phyloP scores from a whole-genome alignment of 192 early-diverging fungal species.

The Linnemannia hyalina region DNA sequence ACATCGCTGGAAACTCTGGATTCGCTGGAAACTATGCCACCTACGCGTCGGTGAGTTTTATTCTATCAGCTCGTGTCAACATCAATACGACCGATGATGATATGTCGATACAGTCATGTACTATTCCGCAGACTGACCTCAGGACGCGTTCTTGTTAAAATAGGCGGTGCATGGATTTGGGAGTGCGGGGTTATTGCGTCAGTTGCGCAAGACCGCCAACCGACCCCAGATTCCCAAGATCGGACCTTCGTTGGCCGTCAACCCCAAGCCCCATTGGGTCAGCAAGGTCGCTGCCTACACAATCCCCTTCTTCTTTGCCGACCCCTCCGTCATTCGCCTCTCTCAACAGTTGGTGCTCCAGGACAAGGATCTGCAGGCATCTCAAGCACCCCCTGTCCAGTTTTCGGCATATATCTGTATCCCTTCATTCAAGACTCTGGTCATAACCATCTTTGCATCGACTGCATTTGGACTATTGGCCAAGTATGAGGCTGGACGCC shows the following conservation, averaged over 20 bases:
- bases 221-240: constrained; percentile 58
- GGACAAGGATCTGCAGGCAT: constrained; percentile 50
- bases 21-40: constrained; percentile 71
- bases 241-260: constrained; percentile 63
- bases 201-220: constrained; percentile 59
- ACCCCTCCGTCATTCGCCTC: constrained; percentile 64
- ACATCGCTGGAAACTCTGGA: constrained; percentile 62
- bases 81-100: neutral
- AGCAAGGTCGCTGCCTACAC: constrained; percentile 62
- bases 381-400: constrained; percentile 61
- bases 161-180: constrained; percentile 62
- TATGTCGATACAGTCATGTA: neutral
- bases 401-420: constrained; percentile 73
- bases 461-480: constrained; percentile 64
- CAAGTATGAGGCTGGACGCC: constrained; percentile 64
- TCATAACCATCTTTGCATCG: constrained; percentile 53
- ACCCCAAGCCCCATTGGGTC: constrained; percentile 61
- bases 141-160: constrained; percentile 10
- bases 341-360: constrained; percentile 67
- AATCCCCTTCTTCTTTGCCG: constrained; percentile 66
- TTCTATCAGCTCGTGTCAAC: constrained; percentile 2
- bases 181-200: constrained; percentile 56
- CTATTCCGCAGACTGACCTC: neutral
- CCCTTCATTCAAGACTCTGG: constrained; percentile 58
- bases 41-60: constrained; percentile 69